Evolutionary conservation across 768 basidiomycete genomes (phyloP), one percentile per base, ranked within the genome.

Genomic region (Coprinellus aureogranulatus): DNA sequence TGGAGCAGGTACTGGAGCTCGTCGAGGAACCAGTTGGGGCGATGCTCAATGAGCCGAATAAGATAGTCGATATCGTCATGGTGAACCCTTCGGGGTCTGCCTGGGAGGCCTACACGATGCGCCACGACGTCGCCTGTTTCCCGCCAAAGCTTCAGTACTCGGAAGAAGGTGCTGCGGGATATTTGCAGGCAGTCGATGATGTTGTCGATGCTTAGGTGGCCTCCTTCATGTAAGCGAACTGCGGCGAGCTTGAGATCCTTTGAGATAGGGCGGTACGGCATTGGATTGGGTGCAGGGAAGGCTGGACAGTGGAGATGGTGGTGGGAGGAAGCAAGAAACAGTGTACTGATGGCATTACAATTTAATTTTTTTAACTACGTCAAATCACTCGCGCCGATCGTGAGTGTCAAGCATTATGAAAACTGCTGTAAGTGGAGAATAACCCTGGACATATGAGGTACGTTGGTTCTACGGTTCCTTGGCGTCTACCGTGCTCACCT

Each of bases 1-100:
- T 62, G 16, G 1, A 70, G 55, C 3, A 70, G 66, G 11, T 61
- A 22, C 0, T 61, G 61, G 2, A 75, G 65, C 51, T 77, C 71
- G 44, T 75, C 68, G 0, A 76, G 63, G 48, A 75, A 75, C 61
- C 62, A 73, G 58, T 70, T 63, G 8, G 70, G 71, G 14, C 61
- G 48, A 27, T 63, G 60, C 11, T 51, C 30, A 47, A 71, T 54
- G 10, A 72, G 61, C 0, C 47, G 37, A 1, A 62, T 45, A 31
- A 72, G 63, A 53, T 72, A 68, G 4, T 63, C 45, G 23, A 70
- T 47, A 41, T 72, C 69, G 6, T 64, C 61, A 18, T 9, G 37
- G 10, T 9, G 37, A 39, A 39, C 9, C 10, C 10, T 18, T 18
- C 37, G 37, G 9, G 37, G 28, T 26, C 48, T 46, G 18, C 59